Percentiles rank a stretch among this genome's conserved stretches.
Evolutionary conservation across 108 stramenopile species (phyloP).

Genomic region (Fistulifera solaris): DNA sequence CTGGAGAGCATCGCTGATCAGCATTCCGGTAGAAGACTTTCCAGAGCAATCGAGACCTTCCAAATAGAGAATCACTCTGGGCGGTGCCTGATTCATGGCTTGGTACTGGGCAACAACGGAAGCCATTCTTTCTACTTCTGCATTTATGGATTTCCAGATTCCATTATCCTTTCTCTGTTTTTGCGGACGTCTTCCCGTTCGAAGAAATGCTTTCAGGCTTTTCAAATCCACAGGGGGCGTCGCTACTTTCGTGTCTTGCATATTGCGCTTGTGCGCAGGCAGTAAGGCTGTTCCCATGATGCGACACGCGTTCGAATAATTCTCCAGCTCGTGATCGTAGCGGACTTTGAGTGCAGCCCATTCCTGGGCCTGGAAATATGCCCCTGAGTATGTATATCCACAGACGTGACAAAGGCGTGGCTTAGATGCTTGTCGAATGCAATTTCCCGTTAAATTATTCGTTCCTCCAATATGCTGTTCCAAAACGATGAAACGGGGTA

Average conservation of each 20-base stretch:
- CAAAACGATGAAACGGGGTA: conserved; percentile 57
- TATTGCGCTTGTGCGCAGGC: conserved; percentile 6
- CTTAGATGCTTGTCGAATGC: conserved; percentile 15
- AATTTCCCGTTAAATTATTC: background rate
- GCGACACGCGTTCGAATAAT: conserved; percentile 46
- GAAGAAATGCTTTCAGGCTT: conserved; percentile 51
- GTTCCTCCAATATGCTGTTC: conserved; percentile 13
- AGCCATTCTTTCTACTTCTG: conserved; percentile 26
- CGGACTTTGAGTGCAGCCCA: conserved; percentile 51
- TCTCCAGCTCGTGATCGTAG: conserved; percentile 32
- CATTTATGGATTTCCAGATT: conserved; percentile 25
- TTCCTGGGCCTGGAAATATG: conserved; percentile 60
- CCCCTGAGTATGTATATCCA: conserved; percentile 49
- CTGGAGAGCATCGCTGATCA: conserved; percentile 43
- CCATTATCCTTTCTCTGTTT: conserved; percentile 28
- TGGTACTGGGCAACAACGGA: conserved; percentile 24
- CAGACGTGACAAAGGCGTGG: conserved; percentile 9
- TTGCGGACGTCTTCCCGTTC: conserved; percentile 12
- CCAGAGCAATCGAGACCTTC: conserved; percentile 74
- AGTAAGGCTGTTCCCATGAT: conserved; percentile 19
- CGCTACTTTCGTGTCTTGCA: conserved; percentile 10
- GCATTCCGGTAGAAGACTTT: conserved; percentile 56
- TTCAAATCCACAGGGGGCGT: conserved; percentile 48
- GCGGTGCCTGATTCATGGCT: conserved; percentile 36
- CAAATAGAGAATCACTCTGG: conserved; percentile 67